Evolutionary conservation across 23 red algal genomes (phyloP).

Genomic region (Gracilaria vermiculophylla): DNA sequence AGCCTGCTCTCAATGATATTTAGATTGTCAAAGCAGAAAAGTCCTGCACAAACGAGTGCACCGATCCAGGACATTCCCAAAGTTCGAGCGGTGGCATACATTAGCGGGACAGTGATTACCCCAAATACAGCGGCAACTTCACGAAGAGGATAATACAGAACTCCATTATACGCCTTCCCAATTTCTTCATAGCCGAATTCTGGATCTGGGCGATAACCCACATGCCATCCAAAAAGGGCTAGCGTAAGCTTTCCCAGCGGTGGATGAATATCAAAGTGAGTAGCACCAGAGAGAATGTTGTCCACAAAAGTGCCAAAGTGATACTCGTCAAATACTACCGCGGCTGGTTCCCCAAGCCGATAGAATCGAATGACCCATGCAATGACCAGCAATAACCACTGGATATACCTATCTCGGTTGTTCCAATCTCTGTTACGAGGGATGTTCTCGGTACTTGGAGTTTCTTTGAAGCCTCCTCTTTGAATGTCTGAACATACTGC

Average conservation of each 20-base stretch:
- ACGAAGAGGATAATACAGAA: conserved; percentile 79
- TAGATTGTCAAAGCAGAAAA: conserved; percentile 80
- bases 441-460: background rate
- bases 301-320: conserved; percentile 96
- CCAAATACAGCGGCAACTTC: conserved; percentile 84
- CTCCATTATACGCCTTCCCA: conserved; percentile 67
- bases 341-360: conserved; percentile 62
- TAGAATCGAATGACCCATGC: conserved; percentile 76
- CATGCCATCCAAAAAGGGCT: conserved; percentile 52
- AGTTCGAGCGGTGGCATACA: conserved; percentile 77
- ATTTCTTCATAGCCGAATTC: conserved; percentile 82
- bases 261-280: conserved; percentile 99
- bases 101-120: conserved; percentile 75
- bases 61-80: conserved; percentile 62
- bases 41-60: conserved; percentile 55
- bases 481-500: background rate
- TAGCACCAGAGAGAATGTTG: conserved; percentile 73
- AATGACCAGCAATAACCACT: conserved; percentile 40
- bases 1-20: conserved; percentile 88
- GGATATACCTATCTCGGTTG: conserved; percentile 38
- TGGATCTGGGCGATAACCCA: conserved; percentile 63
- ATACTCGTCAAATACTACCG: conserved; percentile 96
- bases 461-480: background rate
- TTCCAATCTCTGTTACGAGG: background rate
- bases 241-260: conserved; percentile 97